phyloP scores from a whole-genome alignment of 768 basidiomycete species.

The Collybia mongolica region DNA sequence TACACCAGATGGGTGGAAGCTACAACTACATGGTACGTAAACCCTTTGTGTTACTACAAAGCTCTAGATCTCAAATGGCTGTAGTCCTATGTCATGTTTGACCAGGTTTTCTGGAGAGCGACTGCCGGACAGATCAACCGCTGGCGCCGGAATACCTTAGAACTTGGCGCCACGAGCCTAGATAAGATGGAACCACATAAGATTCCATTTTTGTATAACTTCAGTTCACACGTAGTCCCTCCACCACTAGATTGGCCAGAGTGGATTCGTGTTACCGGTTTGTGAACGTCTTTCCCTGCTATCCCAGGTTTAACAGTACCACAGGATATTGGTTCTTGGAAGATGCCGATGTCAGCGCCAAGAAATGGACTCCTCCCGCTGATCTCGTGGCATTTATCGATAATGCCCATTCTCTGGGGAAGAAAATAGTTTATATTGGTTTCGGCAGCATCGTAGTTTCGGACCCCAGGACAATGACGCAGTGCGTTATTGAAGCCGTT shows the following conservation, averaged over 20 bases:
- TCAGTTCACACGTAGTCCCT: slow-evolving; percentile 87
- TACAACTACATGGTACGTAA: slow-evolving; percentile 94
- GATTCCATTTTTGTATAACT: slow-evolving; percentile 97
- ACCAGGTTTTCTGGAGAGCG: slow-evolving; percentile 96
- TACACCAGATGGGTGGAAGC: slow-evolving; percentile 81
- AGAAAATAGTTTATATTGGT: slow-evolving; percentile 96
- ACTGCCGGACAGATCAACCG: slow-evolving; percentile 93
- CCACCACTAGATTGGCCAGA: slow-evolving; percentile 98
- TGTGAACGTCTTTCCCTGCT: slow-evolving; percentile 1
- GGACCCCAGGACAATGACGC: slow-evolving; percentile 91
- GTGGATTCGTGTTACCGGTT: slow-evolving; percentile 94
- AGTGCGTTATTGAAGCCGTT: slow-evolving; percentile 87
- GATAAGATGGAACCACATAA: slow-evolving; percentile 98
- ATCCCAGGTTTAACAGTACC: not conserved
- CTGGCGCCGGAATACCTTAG: slow-evolving; percentile 80
- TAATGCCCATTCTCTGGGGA: slow-evolving; percentile 65
- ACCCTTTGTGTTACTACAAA: slow-evolving; percentile 1
- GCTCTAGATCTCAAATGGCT: slow-evolving; percentile 5
- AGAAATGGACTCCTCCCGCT: slow-evolving; percentile 86
- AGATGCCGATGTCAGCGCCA: slow-evolving; percentile 83
- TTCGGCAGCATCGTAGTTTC: slow-evolving; percentile 98
- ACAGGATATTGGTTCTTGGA: slow-evolving; percentile 97
- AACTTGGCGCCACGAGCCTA: slow-evolving; percentile 76
- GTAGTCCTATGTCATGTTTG: slow-evolving; percentile 94
- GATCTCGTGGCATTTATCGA: slow-evolving; percentile 84